These are phyloP conservation scores for Leishmania arabica DNA, from an alignment of 208 protist species.

Conservation along the genomic window DNA sequence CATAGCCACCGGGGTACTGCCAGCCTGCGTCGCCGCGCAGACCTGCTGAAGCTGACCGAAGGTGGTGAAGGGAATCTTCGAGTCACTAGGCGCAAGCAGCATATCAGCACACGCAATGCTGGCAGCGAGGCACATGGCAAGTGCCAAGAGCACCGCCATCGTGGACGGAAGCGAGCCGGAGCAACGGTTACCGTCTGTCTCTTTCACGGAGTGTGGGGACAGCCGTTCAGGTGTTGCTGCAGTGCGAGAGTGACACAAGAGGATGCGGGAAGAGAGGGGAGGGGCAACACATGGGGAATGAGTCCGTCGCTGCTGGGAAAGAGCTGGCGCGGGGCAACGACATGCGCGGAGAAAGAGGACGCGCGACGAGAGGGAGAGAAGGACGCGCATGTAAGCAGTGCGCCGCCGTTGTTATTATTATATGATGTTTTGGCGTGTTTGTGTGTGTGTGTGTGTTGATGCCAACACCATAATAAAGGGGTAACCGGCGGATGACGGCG, in stretches of 20 bases:
- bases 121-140: not conserved
- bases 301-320: no score
- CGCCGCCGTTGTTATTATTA: no score
- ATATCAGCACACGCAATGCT: not conserved
- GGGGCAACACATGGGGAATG: not conserved
- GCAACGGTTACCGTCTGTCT: not conserved
- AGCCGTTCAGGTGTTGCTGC: not conserved
- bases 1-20: slow-evolving; percentile 6
- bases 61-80: slow-evolving; percentile 4
- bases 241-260: not conserved
- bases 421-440: not conserved
- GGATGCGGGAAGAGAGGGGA: not conserved
- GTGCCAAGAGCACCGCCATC: not conserved
- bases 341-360: not conserved
- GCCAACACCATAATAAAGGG: not conserved
- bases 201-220: no score
- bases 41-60: slow-evolving; percentile 4
- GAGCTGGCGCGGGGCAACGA: no score
- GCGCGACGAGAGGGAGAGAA: not conserved
- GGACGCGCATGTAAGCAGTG: not conserved
- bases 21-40: slow-evolving; percentile 1
- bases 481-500: not conserved
- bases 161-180: not conserved
- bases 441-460: not conserved
- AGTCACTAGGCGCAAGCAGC: slow-evolving; percentile 3